Base-by-base conservation (phyloP, 768 basidiomycete genomes). In the Boletus edulis region DNA sequence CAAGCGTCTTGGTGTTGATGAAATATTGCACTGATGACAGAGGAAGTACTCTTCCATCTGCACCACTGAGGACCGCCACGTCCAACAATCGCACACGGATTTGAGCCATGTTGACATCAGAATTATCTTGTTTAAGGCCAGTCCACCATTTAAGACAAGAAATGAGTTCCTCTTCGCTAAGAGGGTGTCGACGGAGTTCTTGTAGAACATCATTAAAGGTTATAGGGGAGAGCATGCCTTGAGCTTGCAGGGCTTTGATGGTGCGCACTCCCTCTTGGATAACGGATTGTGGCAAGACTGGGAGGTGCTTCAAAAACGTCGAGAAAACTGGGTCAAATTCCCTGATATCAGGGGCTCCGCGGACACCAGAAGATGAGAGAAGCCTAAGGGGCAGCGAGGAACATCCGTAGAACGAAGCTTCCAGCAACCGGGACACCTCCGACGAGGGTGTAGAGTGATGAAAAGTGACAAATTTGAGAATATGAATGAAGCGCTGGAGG, bases 131-230 rank as follows among this genome's bases (percentile, higher is more conserved):
- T 52, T 71, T 74, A 15, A 82, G 66, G 18, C 62, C 56, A 29
- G 80, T 76, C 90, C 94, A 94, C 96, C 97, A 98, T 54, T 83
- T 82, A 58, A 98, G 73, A 69, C 90, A 94, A 3, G 84, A 85
- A n/a, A 87, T 67, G 72, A 89, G 86, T 64, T 98, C 91, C 6
- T 75, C 72, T 64, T 90, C 82, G 5, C 69, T 67, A 24, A 99
- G 77, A 5, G 94, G 87, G 15, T 89, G 76, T 6, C 78, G 70
- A 13, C 81, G 80, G 15, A 99, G 77, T 66, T 96, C 91, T 38
- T 77, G 73, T 40, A 98, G 73, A 15, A 98, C 88, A 68, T 98
- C 97, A 27, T 80, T 75, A 62, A 96, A 91, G 0, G 83, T 81
- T 53, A 96, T 87, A 14, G 83, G 75, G 49, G 83, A 84, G 18